Base-by-base conservation (phyloP, 148 eudicot genomes). In the Pharnaceum exiguum region DNA sequence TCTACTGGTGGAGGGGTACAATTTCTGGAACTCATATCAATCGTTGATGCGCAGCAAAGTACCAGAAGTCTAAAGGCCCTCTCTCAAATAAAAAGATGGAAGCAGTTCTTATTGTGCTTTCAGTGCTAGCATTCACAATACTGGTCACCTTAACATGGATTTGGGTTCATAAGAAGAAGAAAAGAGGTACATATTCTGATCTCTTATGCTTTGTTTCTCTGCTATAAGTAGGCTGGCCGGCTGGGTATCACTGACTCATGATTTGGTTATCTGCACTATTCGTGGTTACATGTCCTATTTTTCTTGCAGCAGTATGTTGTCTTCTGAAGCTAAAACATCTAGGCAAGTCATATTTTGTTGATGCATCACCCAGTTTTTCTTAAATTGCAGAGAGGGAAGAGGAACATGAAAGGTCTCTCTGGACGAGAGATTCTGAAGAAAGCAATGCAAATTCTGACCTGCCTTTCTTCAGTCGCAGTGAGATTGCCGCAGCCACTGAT, bases 401-500 rank as follows among this genome's bases (percentile, higher is more conserved):
- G 46, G 40, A 55, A 46, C 36, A 18, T 36, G 66, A 60, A 46
- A 58, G 51, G 47, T 35, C 35, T 2, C 63, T 47, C 52, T 66
- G 65, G 68, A 68, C 46, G 12, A 57, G 52, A 15, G 67, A 66
- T 30, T 61, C 59, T 5, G 59, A 62, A 35, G 78, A 62, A 43
- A 70, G 52, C 51, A 72, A 52, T 40, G 17, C 67, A 36, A 69
- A 43, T 43, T 52, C 75, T 29, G 75, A 71, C 29, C 38, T 71
- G 32, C 75, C 75, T 8, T 71, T 71, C 46, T 65, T 59, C 12
- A 51, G 51, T 18, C 70, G 70, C 15, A 65, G 17, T 23, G 75
- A 65, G 38, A 65, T 71, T 16, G 55, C 66, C 45, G 38, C 26
- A 37, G 77, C 77, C 47, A 72, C 72, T 32, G 67, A 67, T 40